Conservation (phyloP, 208 protist species). For the Porcisia hertigi region DNA sequence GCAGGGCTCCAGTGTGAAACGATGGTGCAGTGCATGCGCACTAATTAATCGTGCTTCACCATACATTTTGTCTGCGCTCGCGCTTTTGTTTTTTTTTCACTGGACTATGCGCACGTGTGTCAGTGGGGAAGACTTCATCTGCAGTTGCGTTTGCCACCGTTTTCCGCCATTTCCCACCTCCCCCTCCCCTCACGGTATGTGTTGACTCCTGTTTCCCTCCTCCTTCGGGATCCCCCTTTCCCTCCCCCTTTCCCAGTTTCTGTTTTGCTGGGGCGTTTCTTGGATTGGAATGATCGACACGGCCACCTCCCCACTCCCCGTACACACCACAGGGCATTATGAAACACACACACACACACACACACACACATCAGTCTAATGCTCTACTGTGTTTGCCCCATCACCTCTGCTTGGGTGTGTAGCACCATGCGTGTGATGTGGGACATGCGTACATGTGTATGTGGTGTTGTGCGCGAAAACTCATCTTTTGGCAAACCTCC, state of each 20-base stretch:
- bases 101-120: conserved; percentile 2
- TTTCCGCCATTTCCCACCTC: background rate
- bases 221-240: background rate
- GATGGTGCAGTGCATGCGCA: background rate
- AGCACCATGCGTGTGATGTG: too few species aligned
- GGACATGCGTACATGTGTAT: too few species aligned
- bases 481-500: too few species aligned
- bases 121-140: too few species aligned
- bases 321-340: background rate
- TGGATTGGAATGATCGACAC: background rate
- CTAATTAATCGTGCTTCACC: background rate
- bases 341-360: background rate
- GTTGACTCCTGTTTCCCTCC: background rate
- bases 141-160: background rate
- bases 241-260: background rate
- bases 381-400: background rate
- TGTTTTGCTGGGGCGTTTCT: background rate
- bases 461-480: too few species aligned
- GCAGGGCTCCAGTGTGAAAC: background rate
- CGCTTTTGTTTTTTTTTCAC: conserved; percentile 11
- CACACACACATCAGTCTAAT: background rate
- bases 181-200: background rate
- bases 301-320: background rate
- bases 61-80: background rate
- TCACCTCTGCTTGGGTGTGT: background rate